Base-by-base conservation (phyloP, 495 filamentous ascomycete species). In the Massariosphaeria phaeospora region DNA sequence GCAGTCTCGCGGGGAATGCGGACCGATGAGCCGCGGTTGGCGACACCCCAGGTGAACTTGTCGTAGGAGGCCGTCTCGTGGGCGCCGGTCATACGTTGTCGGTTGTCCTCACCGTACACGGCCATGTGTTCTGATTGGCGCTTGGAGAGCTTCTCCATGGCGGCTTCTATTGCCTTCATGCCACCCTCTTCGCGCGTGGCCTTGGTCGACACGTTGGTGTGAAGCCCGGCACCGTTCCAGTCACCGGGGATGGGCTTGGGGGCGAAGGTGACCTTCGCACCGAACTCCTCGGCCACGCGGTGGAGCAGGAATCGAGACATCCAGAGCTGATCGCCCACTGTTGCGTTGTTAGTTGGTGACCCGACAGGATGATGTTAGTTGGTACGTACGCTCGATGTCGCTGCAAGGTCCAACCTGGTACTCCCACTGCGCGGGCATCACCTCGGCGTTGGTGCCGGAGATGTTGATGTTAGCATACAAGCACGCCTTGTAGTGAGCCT, bases 181-280 rank as follows among this genome's bases (percentile, higher is more conserved):
- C 94, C 94, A 69, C 90, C 89, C 59, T 95, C 88, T 47, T 77
- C 79, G 66, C 93, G 89, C 78, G 89, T 98, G 61, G 82, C 80
- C 71, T 80, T 79, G 66, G 86, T 88, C 33, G 88, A 94, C 69
- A 95, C 90, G 79, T 96, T 91, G 84, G 77, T 85, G 83, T 98
- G 93, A 35, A 98, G 89, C 77, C 93, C 93, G 56, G 93, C 91
- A 70, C 93, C 94, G 82, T 98, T 98, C 93, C 93, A 98, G 77
- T 97, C 90, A 69, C 93, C 93, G 58, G 90, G 88, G 72, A 98
- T 95, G 63, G 93, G 93, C 85, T 98, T 98, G 69, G 93, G 93
- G 68, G 89, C 81, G 74, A 97, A 88, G 41, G 93, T 94, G 59
- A 97, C 89, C 79, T 89, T 89, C 73, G 84, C 89, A 71, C 93